A percentile compares a stretch with the other conserved stretches of the same genome.
Evolutionary conservation across 1,139 yeast species (phyloP).

Genomic region (Kurtzmaniella quercitrusa): DNA sequence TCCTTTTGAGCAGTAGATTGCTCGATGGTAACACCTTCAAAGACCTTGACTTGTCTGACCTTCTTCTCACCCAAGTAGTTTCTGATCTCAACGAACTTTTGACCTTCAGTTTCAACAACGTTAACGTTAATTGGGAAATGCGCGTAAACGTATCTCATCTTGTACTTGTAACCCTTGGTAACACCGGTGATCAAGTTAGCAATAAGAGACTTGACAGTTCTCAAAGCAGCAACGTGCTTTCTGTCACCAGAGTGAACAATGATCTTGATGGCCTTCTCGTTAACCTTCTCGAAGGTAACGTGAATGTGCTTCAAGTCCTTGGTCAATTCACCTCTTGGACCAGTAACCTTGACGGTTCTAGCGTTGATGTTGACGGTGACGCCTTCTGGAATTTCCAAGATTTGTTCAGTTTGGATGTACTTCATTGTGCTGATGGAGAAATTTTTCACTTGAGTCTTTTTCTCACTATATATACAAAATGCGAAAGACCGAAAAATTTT

Average conservation of each 20-base stretch:
- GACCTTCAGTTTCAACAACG: constrained; percentile 72
- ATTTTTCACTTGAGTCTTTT: constrained; percentile 4
- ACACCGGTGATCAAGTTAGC: constrained; percentile 97
- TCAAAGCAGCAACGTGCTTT: constrained; percentile 99
- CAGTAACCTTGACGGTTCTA: constrained; percentile 85
- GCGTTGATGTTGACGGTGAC: constrained; percentile 90
- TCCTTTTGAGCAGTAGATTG: constrained; percentile 86
- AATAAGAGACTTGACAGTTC: constrained; percentile 96
- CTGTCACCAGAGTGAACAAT: constrained; percentile 99
- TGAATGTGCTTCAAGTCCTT: constrained; percentile 94
- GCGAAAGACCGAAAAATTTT: constrained; percentile 9
- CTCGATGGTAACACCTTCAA: constrained; percentile 86
- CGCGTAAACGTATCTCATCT: constrained; percentile 99
- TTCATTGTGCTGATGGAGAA: constrained; percentile 52
- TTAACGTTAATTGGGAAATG: constrained; percentile 99
- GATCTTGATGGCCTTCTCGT: constrained; percentile 72
- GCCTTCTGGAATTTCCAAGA: constrained; percentile 89
- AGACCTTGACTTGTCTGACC: constrained; percentile 80
- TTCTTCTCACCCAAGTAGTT: constrained; percentile 98
- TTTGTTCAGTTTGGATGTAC: constrained; percentile 93
- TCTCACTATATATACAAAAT: constrained; percentile 3
- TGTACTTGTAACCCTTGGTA: constrained; percentile 98
- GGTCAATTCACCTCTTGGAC: constrained; percentile 96
- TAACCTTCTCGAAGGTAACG: constrained; percentile 82
- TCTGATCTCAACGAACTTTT: constrained; percentile 88